These are phyloP conservation scores for Lodderomyces oxycetoniae DNA, from an alignment of 1,139 yeast genomes.

Conservation along the genomic window DNA sequence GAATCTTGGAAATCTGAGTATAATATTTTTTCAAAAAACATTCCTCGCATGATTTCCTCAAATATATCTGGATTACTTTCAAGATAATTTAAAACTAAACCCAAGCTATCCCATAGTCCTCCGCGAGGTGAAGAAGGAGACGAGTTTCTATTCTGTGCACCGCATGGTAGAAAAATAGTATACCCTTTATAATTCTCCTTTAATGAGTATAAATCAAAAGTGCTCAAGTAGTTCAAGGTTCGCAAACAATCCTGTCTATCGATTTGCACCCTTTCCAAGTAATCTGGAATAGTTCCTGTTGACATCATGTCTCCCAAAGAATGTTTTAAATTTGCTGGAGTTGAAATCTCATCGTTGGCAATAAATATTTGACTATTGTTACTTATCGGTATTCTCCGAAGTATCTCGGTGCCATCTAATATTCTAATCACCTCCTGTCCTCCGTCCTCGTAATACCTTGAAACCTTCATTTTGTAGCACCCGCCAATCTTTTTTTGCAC, in stretches of 20 bases:
- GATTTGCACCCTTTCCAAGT: slow-evolving; percentile 27
- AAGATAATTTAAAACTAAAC: slow-evolving; percentile 58
- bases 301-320: slow-evolving; percentile 38
- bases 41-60: slow-evolving; percentile 47
- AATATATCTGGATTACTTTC: slow-evolving; percentile 49
- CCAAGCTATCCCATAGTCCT: slow-evolving; percentile 61
- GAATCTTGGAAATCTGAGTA: slow-evolving; percentile 56
- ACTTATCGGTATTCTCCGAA: slow-evolving; percentile 42
- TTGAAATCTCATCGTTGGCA: slow-evolving; percentile 48
- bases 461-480: slow-evolving; percentile 39
- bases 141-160: slow-evolving; percentile 18
- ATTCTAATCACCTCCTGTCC: slow-evolving; percentile 33
- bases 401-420: slow-evolving; percentile 41
- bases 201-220: slow-evolving; percentile 31
- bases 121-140: no score
- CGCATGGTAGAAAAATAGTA: slow-evolving; percentile 76
- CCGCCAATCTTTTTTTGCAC: slow-evolving; percentile 36
- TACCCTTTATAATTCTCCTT: slow-evolving; percentile 58
- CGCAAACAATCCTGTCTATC: slow-evolving; percentile 35
- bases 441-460: slow-evolving; percentile 28
- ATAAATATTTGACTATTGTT: slow-evolving; percentile 58
- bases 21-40: slow-evolving; percentile 58
- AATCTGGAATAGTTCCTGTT: slow-evolving; percentile 29
- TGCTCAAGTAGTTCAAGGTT: slow-evolving; percentile 31
- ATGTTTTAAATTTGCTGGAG: slow-evolving; percentile 36